Percentiles rank a stretch among this genome's conserved stretches.
These are phyloP conservation scores for Dryadomyces quercivorus DNA, from an alignment of 2,329 filamentous ascomycete species.

Conservation along the genomic window DNA sequence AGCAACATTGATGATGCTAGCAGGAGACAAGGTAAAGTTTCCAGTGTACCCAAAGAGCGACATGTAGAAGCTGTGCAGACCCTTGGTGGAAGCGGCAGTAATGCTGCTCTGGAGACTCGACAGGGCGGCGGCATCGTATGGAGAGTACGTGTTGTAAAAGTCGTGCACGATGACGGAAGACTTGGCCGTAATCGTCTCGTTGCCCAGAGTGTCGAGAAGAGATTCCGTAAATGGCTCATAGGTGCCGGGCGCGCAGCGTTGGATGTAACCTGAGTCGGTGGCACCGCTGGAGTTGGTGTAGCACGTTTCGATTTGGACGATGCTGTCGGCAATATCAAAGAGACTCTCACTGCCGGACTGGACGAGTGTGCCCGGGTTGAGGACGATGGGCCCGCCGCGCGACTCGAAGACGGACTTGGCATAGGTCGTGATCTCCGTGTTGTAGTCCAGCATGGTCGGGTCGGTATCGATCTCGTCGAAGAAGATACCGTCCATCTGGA, in stretches of 20 bases:
- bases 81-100: constrained; percentile 5
- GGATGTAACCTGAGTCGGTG: constrained; percentile 4
- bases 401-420: constrained; percentile 4
- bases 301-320: constrained; percentile 12
- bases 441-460: constrained; percentile 6
- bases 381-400: constrained; percentile 8
- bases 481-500: constrained; percentile 11
- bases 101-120: constrained; percentile 2
- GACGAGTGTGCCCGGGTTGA: constrained; percentile 10
- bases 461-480: constrained; percentile 12
- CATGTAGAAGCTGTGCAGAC: constrained; percentile 11
- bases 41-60: constrained; percentile 6
- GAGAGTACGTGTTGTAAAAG: constrained; percentile 7
- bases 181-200: constrained; percentile 4
- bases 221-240: constrained; percentile 10
- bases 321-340: constrained; percentile 9
- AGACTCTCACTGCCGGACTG: constrained; percentile 9
- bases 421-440: constrained; percentile 7
- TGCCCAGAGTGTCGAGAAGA: constrained; percentile 1
- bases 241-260: constrained; percentile 7
- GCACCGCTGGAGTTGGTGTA: constrained; percentile 9
- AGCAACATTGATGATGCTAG: constrained; percentile 8
- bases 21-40: constrained; percentile 7
- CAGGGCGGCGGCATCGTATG: constrained; percentile 5
- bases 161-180: constrained; percentile 11